Percentiles rank a stretch among this genome's conserved stretches.
Conservation (phyloP, 306 rosid genomes). For the Rosa chinensis region DNA sequence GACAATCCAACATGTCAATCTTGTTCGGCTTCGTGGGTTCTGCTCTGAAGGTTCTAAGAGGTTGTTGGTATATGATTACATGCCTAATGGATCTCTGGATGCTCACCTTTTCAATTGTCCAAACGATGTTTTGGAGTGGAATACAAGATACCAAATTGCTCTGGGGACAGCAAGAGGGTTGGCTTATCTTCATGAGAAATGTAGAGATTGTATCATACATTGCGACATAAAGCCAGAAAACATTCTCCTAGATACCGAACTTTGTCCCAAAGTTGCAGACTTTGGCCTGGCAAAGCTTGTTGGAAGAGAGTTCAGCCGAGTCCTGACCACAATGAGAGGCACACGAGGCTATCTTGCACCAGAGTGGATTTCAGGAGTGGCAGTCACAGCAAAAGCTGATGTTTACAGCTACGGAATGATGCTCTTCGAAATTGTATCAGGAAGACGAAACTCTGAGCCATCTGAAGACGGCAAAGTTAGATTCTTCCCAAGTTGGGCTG, state of each 20-base stretch:
- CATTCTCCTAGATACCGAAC: conserved; percentile 71
- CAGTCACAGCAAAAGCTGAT: conserved; percentile 85
- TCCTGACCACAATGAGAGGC: conserved; percentile 92
- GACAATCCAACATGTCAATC: conserved; percentile 80
- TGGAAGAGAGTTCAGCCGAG: conserved; percentile 84
- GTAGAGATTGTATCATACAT: conserved; percentile 87
- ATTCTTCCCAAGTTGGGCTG: conserved; percentile 67
- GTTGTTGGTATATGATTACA: conserved; percentile 77
- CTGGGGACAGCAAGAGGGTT: conserved; percentile 84
- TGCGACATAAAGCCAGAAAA: conserved; percentile 95
- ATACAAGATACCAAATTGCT: conserved; percentile 74
- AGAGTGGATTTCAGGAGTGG: conserved; percentile 85
- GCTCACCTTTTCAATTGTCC: conserved; percentile 45
- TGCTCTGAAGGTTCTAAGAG: conserved; percentile 72
- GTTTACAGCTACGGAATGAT: conserved; percentile 93
- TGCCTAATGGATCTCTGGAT: conserved; percentile 72
- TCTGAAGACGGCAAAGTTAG: conserved; percentile 50
- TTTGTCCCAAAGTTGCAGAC: conserved; percentile 79
- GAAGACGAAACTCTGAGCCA: conserved; percentile 72
- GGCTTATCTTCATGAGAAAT: conserved; percentile 78
- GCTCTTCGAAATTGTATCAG: conserved; percentile 80
- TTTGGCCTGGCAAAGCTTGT: conserved; percentile 90
- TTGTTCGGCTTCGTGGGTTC: conserved; percentile 84
- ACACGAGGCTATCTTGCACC: conserved; percentile 92
- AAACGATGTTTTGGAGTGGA: conserved; percentile 54